phyloP scores from a whole-genome alignment of 768 basidiomycete genomes.

The Russula sp. region DNA sequence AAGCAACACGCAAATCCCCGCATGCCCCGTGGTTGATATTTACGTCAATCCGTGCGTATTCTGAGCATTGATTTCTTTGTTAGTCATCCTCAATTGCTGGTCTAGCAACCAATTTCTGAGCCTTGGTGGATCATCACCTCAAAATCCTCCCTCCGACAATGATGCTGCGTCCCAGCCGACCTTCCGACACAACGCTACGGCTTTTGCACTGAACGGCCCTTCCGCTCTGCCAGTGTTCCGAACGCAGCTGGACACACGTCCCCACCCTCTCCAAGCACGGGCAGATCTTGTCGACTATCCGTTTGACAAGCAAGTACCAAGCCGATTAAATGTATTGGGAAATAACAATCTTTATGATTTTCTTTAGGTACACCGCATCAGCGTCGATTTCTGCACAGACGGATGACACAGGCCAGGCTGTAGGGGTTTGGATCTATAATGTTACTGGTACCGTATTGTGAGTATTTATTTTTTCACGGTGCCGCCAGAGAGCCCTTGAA shows the following conservation, averaged over 20 bases:
- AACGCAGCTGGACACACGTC: neutral
- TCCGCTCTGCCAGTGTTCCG: neutral
- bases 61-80: too few relatives aligned
- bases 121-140: neutral
- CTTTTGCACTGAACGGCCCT: neutral
- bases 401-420: constrained; percentile 4
- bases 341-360: too few relatives aligned
- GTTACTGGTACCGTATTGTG: constrained; percentile 5
- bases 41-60: constrained; percentile 11
- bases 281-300: constrained; percentile 8
- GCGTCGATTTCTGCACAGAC: constrained; percentile 5
- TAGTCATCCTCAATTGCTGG: neutral
- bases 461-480: neutral
- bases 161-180: neutral
- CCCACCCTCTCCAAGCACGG: neutral
- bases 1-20: neutral
- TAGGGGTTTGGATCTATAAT: constrained; percentile 4
- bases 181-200: constrained; percentile 11
- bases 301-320: constrained; percentile 6
- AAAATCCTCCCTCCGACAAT: neutral
- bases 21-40: constrained; percentile 10
- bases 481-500: too few relatives aligned
- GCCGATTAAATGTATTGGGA: neutral
- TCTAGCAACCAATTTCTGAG: constrained; percentile 1
- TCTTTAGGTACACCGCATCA: neutral